Evolutionary conservation across 139 green algal species (phyloP), one percentile per base, ranked within the genome.

Genomic region (Zygnema cylindricum): DNA sequence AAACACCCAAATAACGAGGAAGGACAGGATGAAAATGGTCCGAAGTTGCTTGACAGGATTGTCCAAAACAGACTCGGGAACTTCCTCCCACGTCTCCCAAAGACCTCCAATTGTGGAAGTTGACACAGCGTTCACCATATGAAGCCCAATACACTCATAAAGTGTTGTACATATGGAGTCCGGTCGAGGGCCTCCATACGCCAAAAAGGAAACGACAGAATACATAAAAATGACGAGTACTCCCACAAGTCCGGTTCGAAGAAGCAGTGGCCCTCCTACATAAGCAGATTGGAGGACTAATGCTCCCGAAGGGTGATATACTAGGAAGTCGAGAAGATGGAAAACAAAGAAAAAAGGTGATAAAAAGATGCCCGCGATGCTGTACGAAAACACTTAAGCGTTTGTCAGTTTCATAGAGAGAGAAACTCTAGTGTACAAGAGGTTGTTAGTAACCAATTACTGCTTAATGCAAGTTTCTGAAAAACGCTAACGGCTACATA

Each of bases 1-100:
- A 71, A 91, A 91, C 32, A 81, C 86, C 86, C 86, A 91, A n/a
- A 91, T 43, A 55, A 91, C 86, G 49, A 87, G 69, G 54, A 89
- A 91, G 25, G 32, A 40, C 22, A 91, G 33, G 22, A 83, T 84
- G 16, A 82, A 89, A 22, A 40, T 33, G 0, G 79, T 91, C 0
- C 79, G 40, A 33, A 91, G 57, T 57, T 91, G 86, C 38, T 36
- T 35, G 0, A 25, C 49, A 35, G 63, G 35, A 11, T 82, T 54
- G n/a, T 89, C 86, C 35, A 75, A 69, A 22, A 77, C 36, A n/a
- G 81, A 35, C n/a, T 89, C 79, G 32, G 57, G 43, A 42, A 88
- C 49, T 54, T 54, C 42, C 38, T 69, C 81, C 73, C 77, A 87
- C 16, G 33, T 33, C 30, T 32, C 35, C 39, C 32, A 54, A 38